A percentile compares a stretch with the other conserved stretches of the same genome.
Evolutionary conservation across 2,329 filamentous ascomycete genomes (phyloP).

Genomic region (Colletotrichum cereale): DNA sequence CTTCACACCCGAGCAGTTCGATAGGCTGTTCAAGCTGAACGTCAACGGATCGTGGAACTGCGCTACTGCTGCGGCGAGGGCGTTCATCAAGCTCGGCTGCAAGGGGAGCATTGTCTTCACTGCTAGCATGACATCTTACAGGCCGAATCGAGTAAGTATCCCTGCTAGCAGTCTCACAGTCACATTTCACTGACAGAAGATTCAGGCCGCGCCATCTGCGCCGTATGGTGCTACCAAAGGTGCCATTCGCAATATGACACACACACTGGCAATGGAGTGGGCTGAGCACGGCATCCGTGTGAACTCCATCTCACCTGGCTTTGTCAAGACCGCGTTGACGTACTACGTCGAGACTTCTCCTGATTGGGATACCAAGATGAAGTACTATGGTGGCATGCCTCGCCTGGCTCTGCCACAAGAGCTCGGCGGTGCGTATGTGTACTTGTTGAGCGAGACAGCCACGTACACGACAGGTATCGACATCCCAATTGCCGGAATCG

Average conservation of each 20-base stretch:
- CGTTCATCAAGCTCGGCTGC: slow-evolving; percentile 52
- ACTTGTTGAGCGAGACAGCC: slow-evolving; percentile 64
- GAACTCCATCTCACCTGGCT: slow-evolving; percentile 61
- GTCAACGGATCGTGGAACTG: slow-evolving; percentile 60
- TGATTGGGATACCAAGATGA: slow-evolving; percentile 68
- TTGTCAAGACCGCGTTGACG: slow-evolving; percentile 59
- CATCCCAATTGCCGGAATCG: slow-evolving; percentile 57
- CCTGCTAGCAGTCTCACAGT: background rate
- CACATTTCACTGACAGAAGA: background rate
- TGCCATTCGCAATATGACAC: slow-evolving; percentile 55
- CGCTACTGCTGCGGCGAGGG: slow-evolving; percentile 58
- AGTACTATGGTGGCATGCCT: slow-evolving; percentile 70
- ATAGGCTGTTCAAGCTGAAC: slow-evolving; percentile 54
- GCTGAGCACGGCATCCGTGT: slow-evolving; percentile 59
- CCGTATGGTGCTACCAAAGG: slow-evolving; percentile 61
- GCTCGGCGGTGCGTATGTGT: slow-evolving; percentile 69
- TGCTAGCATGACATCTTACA: slow-evolving; percentile 61
- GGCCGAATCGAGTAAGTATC: slow-evolving; percentile 55
- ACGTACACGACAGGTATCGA: slow-evolving; percentile 64
- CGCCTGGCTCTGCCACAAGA: slow-evolving; percentile 65
- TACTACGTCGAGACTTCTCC: slow-evolving; percentile 64
- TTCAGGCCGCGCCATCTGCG: slow-evolving; percentile 60
- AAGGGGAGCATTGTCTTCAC: slow-evolving; percentile 59
- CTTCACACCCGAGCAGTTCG: slow-evolving; percentile 46
- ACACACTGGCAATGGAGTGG: slow-evolving; percentile 61